A percentile compares a stretch with the other conserved stretches of the same genome.
Evolutionary conservation across 106 monocot genomes (phyloP).

Genomic region (Platanthera zijinensis): DNA sequence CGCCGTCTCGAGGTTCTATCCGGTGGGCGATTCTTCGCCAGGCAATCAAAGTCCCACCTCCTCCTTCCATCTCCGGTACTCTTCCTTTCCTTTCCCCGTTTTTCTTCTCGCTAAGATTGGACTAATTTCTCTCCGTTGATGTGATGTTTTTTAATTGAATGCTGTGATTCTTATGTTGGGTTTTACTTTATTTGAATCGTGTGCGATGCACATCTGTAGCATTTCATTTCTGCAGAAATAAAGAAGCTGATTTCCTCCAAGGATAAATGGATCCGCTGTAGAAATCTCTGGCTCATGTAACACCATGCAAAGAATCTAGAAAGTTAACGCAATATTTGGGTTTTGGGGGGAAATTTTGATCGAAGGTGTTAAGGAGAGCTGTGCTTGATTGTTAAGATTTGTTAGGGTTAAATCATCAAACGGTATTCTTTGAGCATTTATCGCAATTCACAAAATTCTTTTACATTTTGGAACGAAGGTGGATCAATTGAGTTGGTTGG

Average conservation of each 20-base stretch:
- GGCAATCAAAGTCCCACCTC: background rate
- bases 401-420: background rate
- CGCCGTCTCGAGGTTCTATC: conserved; percentile 4
- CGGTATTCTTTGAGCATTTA: no score
- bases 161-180: background rate
- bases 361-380: background rate
- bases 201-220: no score
- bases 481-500: no score
- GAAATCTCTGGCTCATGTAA: background rate
- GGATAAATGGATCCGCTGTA: background rate
- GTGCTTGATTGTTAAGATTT: background rate
- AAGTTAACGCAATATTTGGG: background rate
- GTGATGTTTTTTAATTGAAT: background rate
- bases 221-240: no score
- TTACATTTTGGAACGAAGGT: no score
- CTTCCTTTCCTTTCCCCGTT: background rate
- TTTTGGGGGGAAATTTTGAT: background rate
- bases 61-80: conserved; percentile 5
- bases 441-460: no score
- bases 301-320: background rate
- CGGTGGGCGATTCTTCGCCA: conserved; percentile 11
- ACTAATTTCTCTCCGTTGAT: background rate
- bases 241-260: no score
- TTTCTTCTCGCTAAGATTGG: background rate
- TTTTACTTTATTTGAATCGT: no score